Evolutionary conservation across 164 flowering plant genomes (phyloP).

Genomic region (Echeveria elegans): DNA sequence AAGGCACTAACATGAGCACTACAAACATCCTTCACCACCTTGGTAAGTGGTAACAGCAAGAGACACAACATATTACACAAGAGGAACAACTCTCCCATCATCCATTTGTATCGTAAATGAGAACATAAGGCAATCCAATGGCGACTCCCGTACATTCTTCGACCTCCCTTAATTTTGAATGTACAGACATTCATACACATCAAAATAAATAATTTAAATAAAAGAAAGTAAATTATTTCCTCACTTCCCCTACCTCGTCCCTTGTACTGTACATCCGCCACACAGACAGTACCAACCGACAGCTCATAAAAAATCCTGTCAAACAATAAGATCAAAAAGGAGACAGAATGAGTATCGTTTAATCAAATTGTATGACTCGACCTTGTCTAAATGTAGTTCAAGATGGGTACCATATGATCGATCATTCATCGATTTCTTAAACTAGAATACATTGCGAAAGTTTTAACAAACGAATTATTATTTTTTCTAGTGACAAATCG

Average conservation of each 20-base stretch:
- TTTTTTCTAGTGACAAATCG: too few species aligned
- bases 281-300: conserved; percentile 78
- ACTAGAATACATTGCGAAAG: too few species aligned
- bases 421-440: too few species aligned
- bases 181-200: too few species aligned
- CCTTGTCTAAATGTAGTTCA: too few species aligned
- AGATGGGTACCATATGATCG: too few species aligned
- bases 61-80: conserved; percentile 79
- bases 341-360: too few species aligned
- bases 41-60: conserved; percentile 86
- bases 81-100: conserved; percentile 73
- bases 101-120: conserved; percentile 90
- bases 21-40: conserved; percentile 70
- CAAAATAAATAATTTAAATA: neutral
- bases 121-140: conserved; percentile 80
- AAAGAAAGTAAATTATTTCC: too few species aligned
- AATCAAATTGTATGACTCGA: too few species aligned
- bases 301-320: conserved; percentile 74
- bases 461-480: too few species aligned
- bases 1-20: conserved; percentile 43
- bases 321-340: too few species aligned
- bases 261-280: conserved; percentile 77
- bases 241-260: conserved; percentile 67
- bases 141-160: conserved; percentile 88
- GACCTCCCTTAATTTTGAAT: conserved; percentile 55